Percentiles rank a stretch among this genome's conserved stretches.
These are phyloP conservation scores for Phytophthora rubi DNA, from an alignment of 352 stramenopile genomes.

Conservation along the genomic window DNA sequence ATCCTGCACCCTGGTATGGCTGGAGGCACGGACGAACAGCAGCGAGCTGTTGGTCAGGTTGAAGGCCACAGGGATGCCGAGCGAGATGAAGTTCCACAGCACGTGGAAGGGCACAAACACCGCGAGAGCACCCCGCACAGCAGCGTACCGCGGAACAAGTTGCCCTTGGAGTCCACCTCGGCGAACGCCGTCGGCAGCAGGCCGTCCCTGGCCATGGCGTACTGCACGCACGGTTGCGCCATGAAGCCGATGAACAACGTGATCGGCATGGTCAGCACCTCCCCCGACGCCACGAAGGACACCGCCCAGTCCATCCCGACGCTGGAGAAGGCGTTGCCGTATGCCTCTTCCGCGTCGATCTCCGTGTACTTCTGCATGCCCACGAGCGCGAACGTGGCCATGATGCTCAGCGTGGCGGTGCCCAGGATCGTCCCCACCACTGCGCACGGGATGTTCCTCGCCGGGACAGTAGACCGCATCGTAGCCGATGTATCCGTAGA, in stretches of 20 bases:
- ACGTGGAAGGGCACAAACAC: conserved; percentile 86
- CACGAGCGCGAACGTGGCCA: no score
- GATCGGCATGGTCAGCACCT: conserved; percentile 95
- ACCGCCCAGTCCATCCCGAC: conserved; percentile 70
- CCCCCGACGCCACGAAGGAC: conserved; percentile 89
- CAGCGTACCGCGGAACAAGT: conserved; percentile 75
- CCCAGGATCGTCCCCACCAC: no score
- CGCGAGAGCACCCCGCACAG: conserved; percentile 61
- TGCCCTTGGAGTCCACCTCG: conserved; percentile 67
- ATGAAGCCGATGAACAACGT: conserved; percentile 96
- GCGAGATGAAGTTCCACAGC: conserved; percentile 92
- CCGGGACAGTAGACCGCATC: no score
- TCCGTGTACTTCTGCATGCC: no score
- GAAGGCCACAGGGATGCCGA: conserved; percentile 90
- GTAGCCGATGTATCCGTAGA: no score
- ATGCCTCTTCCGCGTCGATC: conserved; percentile 69
- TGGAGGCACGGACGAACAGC: conserved; percentile 67
- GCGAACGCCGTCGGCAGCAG: conserved; percentile 91
- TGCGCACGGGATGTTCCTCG: no score
- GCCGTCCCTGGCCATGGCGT: conserved; percentile 94
- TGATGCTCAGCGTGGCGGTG: no score
- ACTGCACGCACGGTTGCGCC: conserved; percentile 91
- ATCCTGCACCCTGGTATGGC: no score
- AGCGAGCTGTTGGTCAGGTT: conserved; percentile 91
- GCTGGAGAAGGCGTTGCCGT: conserved; percentile 77